Evolutionary conservation across 805 yeast species (phyloP), one percentile per base, ranked within the genome.

Genomic region (Myxozyma monticola): DNA sequence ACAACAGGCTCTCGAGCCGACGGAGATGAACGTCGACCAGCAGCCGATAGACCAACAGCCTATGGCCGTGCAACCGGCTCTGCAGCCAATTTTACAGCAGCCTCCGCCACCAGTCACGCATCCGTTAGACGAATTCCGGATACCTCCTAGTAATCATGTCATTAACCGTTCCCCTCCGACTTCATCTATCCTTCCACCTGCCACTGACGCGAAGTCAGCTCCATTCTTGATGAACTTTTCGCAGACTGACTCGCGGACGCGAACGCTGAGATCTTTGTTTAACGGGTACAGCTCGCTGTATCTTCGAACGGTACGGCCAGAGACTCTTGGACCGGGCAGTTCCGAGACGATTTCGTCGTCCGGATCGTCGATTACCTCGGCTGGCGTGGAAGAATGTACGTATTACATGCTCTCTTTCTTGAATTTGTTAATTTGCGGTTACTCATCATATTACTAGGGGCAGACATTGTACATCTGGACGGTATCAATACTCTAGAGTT

Each of bases 141-240:
- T n/a, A n/a, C n/a, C n/a, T n/a, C n/a, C n/a, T n/a, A n/a, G n/a
- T n/a, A n/a, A n/a, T n/a, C n/a, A n/a, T n/a, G n/a, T n/a, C n/a
- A n/a, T n/a, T n/a, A n/a, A n/a, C n/a, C n/a, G n/a, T n/a, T n/a
- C n/a, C n/a, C n/a, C n/a, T n/a, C n/a, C n/a, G n/a, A n/a, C n/a
- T 14, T 10, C 31, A 28, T 28, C 14, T 14, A 28, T 9, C 14
- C 31, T 28, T 28, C 31, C 12, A 28, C 31, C 31, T 28, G 14
- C 14, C 31, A 28, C n/a, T n/a, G n/a, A n/a, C n/a, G n/a, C n/a
- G n/a, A n/a, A n/a, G n/a, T n/a, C n/a, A 14, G 31, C 46, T 3
- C 48, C 48, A 3, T 43, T 43, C 20, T 17, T 43, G 18, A 26
- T 35, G 14, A 43, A 43, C 17, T 41, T 41, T 18, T 10, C 45